phyloP scores from a whole-genome alignment of 2,329 filamentous ascomycete genomes.

The Sporothrix curviconia region DNA sequence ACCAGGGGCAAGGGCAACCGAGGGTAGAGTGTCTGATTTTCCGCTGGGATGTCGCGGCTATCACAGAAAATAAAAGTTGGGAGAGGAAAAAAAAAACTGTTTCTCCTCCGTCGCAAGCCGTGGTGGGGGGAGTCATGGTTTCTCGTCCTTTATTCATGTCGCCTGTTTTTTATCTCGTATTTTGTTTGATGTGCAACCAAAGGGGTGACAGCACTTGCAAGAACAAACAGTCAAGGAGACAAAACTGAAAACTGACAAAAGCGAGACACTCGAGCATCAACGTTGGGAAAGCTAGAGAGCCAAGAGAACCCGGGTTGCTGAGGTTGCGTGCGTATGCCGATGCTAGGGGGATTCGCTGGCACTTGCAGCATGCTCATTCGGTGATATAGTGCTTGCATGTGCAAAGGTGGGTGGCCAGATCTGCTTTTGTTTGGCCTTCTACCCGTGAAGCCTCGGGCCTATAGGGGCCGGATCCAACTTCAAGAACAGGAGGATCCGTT shows the following conservation, averaged over 20 bases:
- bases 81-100: not conserved
- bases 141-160: no score
- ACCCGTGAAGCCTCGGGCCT: not conserved
- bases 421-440: not conserved
- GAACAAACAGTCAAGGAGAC: no score
- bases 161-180: no score
- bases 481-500: not conserved
- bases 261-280: not conserved
- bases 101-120: not conserved
- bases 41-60: conserved; percentile 14
- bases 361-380: not conserved
- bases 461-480: conserved; percentile 5
- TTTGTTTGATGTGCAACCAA: no score
- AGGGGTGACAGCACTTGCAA: conserved; percentile 3
- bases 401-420: not conserved
- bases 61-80: not conserved
- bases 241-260: not conserved
- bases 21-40: conserved; percentile 1
- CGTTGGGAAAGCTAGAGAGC: not conserved
- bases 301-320: not conserved
- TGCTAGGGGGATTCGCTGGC: no score
- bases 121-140: not conserved
- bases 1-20: not conserved
- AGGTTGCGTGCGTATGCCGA: no score
- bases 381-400: conserved; percentile 1